Evolutionary conservation across 208 protist genomes (phyloP), one percentile per base, ranked within the genome.

Genomic region (Wallacemonas sp.): DNA sequence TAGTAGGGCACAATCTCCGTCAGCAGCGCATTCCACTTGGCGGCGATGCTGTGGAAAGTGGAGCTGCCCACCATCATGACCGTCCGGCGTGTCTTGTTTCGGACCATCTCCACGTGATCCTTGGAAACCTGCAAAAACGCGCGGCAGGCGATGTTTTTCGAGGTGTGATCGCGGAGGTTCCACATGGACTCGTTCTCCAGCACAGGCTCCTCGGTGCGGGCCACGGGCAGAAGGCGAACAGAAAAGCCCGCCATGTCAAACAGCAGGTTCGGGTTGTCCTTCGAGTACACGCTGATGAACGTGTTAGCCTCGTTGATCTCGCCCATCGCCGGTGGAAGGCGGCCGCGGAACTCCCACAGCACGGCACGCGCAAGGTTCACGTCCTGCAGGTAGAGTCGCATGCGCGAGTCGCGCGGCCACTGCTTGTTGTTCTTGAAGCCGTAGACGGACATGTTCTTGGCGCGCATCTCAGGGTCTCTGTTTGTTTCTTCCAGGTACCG

Each of bases 181-280:
- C 99, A 99, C 65, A 99, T 99, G 19, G 98, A 99, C 78, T 99
- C 99, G 66, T 80, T 94, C 56, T 98, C 90, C 23, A 94, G 83
- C 11, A 94, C 82, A 29, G 98, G 93, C 72, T 90, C 85, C 52
- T 93, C 73, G 27, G 95, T 95, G 43, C 99, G 90, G 63, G 75
- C 70, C n/a, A 95, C 87, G 1, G 94, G 91, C 64, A 94, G 75
- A 34, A 99, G 90, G 24, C 98, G 92, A 43, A 99, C 83, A 66
- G 99, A 99, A 83, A 99, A 99, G 39, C 99, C 99, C 48, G 88
- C 93, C 98, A 99, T 99, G 62, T 97, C 94, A 79, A 99, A 99
- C 30, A 99, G 92, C 38, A 99, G 57, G 82, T 99, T 99, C 11
- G 99, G 99, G 88, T 99, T 99, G 78, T 99, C 98, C 80, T 99